These are phyloP conservation scores for Fusarium sp. DNA, from an alignment of 2,329 filamentous ascomycete species.

Conservation along the genomic window DNA sequence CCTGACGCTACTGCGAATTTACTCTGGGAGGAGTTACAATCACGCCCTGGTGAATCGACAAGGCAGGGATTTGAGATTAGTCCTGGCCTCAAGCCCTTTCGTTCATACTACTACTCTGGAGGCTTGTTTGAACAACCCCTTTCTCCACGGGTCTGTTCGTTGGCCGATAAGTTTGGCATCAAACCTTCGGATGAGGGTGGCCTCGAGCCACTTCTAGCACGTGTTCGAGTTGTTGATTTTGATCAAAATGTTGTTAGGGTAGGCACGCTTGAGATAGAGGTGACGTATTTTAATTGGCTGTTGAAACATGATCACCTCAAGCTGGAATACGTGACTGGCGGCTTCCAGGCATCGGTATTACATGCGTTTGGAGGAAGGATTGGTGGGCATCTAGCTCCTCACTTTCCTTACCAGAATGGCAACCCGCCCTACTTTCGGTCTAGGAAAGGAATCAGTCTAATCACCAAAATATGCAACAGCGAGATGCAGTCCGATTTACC, in stretches of 20 bases:
- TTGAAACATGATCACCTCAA: neutral
- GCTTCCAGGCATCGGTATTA: neutral
- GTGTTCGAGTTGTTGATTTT: neutral
- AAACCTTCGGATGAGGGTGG: neutral
- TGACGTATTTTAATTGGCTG: too few relatives aligned
- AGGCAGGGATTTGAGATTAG: neutral
- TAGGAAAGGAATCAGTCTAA: too few relatives aligned
- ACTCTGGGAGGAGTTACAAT: neutral
- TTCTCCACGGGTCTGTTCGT: rapidly evolving
- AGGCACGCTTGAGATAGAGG: too few relatives aligned
- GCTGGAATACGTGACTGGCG: neutral
- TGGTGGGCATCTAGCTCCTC: too few relatives aligned
- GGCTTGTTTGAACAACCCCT: neutral
- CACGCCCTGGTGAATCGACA: rapidly evolving
- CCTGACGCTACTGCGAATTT: neutral
- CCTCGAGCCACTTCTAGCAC: neutral
- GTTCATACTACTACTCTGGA: rapidly evolving
- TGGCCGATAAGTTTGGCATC: neutral
- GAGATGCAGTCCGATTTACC: neutral
- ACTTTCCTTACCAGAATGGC: too few relatives aligned
- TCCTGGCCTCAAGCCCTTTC: neutral
- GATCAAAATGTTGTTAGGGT: too few relatives aligned
- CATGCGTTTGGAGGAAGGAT: neutral
- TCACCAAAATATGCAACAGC: neutral
- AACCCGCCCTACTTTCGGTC: too few relatives aligned